Percentiles rank a stretch among this genome's conserved stretches.
These are phyloP conservation scores for Globisporangium nodosum DNA, from an alignment of 352 stramenopile genomes.

Conservation along the genomic window DNA sequence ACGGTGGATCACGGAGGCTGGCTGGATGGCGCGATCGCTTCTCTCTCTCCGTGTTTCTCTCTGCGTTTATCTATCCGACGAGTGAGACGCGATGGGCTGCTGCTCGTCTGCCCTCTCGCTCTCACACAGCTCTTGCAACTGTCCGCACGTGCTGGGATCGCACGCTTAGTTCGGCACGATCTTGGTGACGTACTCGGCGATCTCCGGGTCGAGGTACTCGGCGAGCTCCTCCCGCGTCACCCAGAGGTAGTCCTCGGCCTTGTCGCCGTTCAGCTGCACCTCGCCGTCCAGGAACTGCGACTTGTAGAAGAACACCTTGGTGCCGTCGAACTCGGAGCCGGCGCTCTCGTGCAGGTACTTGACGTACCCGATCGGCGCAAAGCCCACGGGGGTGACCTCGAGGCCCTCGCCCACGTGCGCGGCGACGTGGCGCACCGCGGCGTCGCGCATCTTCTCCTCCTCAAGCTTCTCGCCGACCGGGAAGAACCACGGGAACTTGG, in stretches of 20 bases:
- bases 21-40: no score
- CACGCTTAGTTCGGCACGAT: conserved; percentile 58
- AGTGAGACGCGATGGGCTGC: neutral
- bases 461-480: conserved; percentile 52
- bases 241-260: conserved; percentile 76
- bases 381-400: conserved; percentile 52
- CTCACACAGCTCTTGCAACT: no score
- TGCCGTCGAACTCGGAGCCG: conserved; percentile 53
- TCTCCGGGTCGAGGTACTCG: conserved; percentile 69
- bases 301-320: conserved; percentile 88
- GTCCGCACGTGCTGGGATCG: no score
- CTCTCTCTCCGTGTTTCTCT: neutral
- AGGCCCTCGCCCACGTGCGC: conserved; percentile 40
- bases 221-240: conserved; percentile 67
- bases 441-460: conserved; percentile 77
- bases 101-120: neutral
- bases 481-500: conserved; percentile 80
- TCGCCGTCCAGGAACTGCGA: conserved; percentile 57
- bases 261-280: conserved; percentile 48
- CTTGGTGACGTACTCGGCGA: conserved; percentile 71
- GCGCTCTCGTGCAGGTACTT: conserved; percentile 51
- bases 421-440: conserved; percentile 54
- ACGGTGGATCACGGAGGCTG: neutral
- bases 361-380: conserved; percentile 74
- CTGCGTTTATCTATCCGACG: conserved; percentile 7